phyloP scores from a whole-genome alignment of 1,284 basidiomycete genomes.

The Leccinum griseonigrum region DNA sequence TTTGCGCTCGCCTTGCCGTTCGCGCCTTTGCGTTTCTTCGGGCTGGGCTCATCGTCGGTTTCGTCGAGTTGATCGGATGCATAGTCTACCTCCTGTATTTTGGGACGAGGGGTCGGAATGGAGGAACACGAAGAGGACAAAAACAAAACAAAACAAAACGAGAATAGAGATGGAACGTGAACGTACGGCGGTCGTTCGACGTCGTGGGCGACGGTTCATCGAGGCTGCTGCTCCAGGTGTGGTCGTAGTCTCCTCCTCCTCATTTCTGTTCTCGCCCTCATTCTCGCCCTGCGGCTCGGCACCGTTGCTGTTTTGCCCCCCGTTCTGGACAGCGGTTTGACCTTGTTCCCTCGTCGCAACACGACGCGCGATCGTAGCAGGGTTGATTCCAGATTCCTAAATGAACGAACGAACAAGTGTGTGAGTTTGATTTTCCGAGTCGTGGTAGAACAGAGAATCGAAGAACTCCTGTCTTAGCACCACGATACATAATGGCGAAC shows the following conservation, averaged over 20 bases:
- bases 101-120: not conserved
- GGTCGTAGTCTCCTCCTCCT: not conserved
- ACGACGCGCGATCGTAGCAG: conserved; percentile 62
- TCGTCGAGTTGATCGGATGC: conserved; percentile 76
- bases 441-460: not conserved
- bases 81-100: conserved; percentile 47
- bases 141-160: not conserved
- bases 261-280: conserved; percentile 3
- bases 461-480: not conserved
- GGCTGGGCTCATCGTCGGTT: conserved; percentile 38
- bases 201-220: conserved; percentile 14
- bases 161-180: not conserved
- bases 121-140: too few relatives aligned
- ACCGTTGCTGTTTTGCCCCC: conserved; percentile 34
- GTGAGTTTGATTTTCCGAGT: too few relatives aligned
- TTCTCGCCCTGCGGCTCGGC: conserved; percentile 16
- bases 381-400: conserved; percentile 79
- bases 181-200: conserved; percentile 8
- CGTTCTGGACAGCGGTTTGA: conserved; percentile 35
- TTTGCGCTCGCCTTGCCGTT: conserved; percentile 38
- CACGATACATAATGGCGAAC: too few relatives aligned
- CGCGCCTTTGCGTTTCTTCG: conserved; percentile 41
- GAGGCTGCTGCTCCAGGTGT: conserved; percentile 3
- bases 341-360: conserved; percentile 40
- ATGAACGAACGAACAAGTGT: not conserved